phyloP scores from a whole-genome alignment of 331 rosid genomes.

The Cucumis variabilis region DNA sequence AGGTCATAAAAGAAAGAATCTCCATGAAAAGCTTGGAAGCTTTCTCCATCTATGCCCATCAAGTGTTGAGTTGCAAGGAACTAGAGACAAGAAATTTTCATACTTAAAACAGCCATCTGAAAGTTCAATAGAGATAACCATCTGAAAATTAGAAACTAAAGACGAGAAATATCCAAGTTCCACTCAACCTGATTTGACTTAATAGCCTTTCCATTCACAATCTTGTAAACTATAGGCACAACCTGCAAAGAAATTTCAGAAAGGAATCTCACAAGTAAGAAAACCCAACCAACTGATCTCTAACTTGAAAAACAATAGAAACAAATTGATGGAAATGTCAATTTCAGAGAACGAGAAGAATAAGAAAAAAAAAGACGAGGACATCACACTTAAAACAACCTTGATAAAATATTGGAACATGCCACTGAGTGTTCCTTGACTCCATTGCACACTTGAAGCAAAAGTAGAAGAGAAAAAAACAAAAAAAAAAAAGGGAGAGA shows the following conservation, averaged over 20 bases:
- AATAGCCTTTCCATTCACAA: conserved; percentile 71
- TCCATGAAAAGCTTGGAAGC: conserved; percentile 82
- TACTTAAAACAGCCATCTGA: too few species aligned
- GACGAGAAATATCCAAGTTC: neutral
- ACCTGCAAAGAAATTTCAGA: conserved; percentile 54
- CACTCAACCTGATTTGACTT: conserved; percentile 83
- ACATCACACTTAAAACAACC: conserved; percentile 49
- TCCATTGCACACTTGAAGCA: conserved; percentile 74
- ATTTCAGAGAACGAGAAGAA: neutral
- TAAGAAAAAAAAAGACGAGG: neutral
- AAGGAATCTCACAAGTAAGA: neutral
- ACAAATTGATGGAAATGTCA: neutral
- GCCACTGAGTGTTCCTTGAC: conserved; percentile 73
- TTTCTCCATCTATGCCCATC: conserved; percentile 66
- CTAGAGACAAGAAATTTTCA: conserved; percentile 15
- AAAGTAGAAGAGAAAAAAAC: conserved; percentile 26
- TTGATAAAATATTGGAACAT: conserved; percentile 94
- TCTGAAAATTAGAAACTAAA: neutral
- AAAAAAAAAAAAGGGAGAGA: neutral
- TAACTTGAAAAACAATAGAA: neutral
- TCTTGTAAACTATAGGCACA: conserved; percentile 89
- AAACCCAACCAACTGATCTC: neutral
- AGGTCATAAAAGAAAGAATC: conserved; percentile 91
- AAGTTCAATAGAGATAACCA: conserved; percentile 1
- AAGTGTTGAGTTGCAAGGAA: conserved; percentile 91